phyloP scores from a whole-genome alignment of 169 alveolate genomes.

The Plasmodium malariae region DNA sequence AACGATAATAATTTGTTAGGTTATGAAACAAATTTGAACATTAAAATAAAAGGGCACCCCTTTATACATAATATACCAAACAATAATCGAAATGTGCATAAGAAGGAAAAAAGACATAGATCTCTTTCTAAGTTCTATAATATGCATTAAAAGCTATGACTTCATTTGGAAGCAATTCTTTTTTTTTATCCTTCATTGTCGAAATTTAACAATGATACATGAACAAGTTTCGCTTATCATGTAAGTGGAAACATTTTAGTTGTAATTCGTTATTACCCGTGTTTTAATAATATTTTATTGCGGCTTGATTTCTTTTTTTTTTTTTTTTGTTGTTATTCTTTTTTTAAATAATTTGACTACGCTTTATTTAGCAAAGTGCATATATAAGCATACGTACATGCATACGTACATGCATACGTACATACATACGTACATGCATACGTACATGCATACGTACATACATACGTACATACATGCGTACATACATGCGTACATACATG shows the following conservation, averaged over 20 bases:
- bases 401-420: too few relatives aligned
- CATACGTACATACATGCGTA: too few relatives aligned
- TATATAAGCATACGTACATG: too few relatives aligned
- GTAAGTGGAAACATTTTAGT: not conserved
- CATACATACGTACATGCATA: not conserved
- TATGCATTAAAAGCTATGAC: slow-evolving; percentile 67
- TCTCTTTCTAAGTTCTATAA: slow-evolving; percentile 71
- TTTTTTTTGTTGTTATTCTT: too few relatives aligned
- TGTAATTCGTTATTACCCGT: slow-evolving; percentile 1
- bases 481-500: slow-evolving; percentile 2
- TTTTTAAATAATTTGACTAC: not conserved
- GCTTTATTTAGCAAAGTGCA: not conserved
- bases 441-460: too few relatives aligned
- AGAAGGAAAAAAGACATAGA: slow-evolving; percentile 75
- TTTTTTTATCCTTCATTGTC: not conserved
- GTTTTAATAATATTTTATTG: too few relatives aligned
- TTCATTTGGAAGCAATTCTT: not conserved
- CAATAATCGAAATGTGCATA: slow-evolving; percentile 14
- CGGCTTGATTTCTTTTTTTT: not conserved
- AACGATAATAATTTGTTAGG: slow-evolving; percentile 72
- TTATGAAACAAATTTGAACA: slow-evolving; percentile 66
- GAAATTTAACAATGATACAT: not conserved
- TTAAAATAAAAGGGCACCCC: slow-evolving; percentile 72
- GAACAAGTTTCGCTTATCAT: not conserved
- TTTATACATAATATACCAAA: slow-evolving; percentile 36